phyloP scores from a whole-genome alignment of 2,329 filamentous ascomycete genomes.

The Arthrobotrys pseudoclavata region DNA sequence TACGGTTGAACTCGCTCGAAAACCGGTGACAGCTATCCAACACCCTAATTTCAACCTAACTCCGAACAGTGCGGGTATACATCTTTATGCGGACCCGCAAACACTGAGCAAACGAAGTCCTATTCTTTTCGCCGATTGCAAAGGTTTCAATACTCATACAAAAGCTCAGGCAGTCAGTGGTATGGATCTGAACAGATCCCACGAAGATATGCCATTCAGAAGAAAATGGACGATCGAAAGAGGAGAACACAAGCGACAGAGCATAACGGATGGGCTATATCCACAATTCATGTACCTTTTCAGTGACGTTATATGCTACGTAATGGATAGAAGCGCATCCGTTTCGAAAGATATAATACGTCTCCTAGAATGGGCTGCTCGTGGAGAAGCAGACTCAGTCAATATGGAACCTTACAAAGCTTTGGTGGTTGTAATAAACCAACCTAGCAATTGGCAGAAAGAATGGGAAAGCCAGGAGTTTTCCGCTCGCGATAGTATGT shows the following conservation, averaged over 20 bases:
- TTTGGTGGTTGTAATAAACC: conserved; percentile 9
- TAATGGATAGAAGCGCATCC: conserved; percentile 9
- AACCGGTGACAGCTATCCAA: neutral
- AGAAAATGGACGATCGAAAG: neutral
- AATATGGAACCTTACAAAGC: conserved; percentile 6
- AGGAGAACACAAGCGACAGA: neutral
- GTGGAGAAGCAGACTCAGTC: neutral
- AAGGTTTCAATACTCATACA: conserved; percentile 26
- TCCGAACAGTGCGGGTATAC: conserved; percentile 27
- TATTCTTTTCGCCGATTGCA: conserved; percentile 28
- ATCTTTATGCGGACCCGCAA: conserved; percentile 17
- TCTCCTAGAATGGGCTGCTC: neutral
- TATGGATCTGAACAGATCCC: neutral
- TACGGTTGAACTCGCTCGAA: neutral
- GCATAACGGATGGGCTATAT: conserved; percentile 17
- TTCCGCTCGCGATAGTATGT: conserved; percentile 5
- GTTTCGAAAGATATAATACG: conserved; percentile 11
- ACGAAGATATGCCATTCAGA: conserved; percentile 8
- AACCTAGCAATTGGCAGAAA: conserved; percentile 5
- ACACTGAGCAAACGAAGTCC: conserved; percentile 12
- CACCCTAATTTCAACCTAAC: neutral
- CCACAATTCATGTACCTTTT: conserved; percentile 36
- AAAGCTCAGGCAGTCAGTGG: neutral
- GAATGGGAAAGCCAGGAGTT: conserved; percentile 5
- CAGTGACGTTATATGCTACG: conserved; percentile 41